Percentiles rank a stretch among this genome's conserved stretches.
phyloP scores from a whole-genome alignment of 2,329 filamentous ascomycete genomes.

The Colletotrichum truncatum region DNA sequence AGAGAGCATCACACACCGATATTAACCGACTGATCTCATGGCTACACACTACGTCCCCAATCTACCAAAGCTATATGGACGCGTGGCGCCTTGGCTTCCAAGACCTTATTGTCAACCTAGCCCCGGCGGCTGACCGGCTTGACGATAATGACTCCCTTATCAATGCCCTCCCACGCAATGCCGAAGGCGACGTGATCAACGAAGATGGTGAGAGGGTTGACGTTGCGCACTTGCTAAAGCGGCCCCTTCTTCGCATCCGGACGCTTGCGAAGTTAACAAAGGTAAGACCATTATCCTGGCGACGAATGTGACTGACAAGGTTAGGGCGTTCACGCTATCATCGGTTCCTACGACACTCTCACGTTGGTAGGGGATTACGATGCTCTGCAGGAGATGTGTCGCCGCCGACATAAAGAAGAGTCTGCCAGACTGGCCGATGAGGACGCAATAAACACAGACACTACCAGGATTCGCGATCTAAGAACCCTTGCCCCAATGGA shows the following conservation, averaged over 20 bases:
- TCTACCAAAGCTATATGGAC: conserved; percentile 87
- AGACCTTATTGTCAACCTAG: conserved; percentile 92
- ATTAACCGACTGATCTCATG: conserved; percentile 79
- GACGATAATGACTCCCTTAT: conserved; percentile 70
- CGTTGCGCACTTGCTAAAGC: conserved; percentile 90
- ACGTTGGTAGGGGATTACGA: conserved; percentile 66
- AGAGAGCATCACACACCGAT: conserved; percentile 79
- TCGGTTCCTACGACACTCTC: conserved; percentile 56
- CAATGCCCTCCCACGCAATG: conserved; percentile 67
- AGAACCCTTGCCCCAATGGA: conserved; percentile 78
- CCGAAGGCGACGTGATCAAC: conserved; percentile 73
- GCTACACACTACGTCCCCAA: conserved; percentile 79
- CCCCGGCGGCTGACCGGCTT: conserved; percentile 64
- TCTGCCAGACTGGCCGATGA: conserved; percentile 83
- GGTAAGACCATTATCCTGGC: conserved; percentile 49
- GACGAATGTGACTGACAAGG: conserved; percentile 1
- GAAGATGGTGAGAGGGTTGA: conserved; percentile 89
- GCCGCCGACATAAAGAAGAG: conserved; percentile 70
- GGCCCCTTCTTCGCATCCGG: conserved; percentile 88
- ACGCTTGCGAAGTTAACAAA: conserved; percentile 86
- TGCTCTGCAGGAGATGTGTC: conserved; percentile 78
- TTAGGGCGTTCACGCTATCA: conserved; percentile 65
- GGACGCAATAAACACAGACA: conserved; percentile 84
- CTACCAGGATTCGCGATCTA: conserved; percentile 81
- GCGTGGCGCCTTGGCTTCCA: conserved; percentile 95